Evolutionary conservation across 148 eudicot species (phyloP), one percentile per base, ranked within the genome.

Genomic region (Rhododendron henanense): DNA sequence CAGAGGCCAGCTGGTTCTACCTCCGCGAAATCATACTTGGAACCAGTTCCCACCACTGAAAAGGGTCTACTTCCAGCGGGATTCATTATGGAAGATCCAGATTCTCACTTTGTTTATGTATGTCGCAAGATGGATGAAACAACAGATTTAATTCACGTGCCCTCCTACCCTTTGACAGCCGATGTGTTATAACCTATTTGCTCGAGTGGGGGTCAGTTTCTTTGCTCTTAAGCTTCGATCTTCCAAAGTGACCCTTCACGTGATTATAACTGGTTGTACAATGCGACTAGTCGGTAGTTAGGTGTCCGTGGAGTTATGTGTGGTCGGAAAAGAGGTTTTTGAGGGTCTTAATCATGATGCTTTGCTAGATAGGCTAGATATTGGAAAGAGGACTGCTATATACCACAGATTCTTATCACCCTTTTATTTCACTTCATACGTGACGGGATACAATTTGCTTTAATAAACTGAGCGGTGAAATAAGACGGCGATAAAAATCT

Each of bases 91-190:
- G 95, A 95, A 87, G 99, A 96, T 88, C 98, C 98, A 57, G 98
- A 96, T 85, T 96, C 96, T 55, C 97, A 96, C 87, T 96, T 91
- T 86, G 91, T 96, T 51, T 96, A 96, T 28, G 85, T 96, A 10
- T 96, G 98, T 88, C 90, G 59, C 84, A 96, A 92, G 91, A 71
- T 53, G 80, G 92, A 91, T 21, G 92, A 87, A 16, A 86, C 86
- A 21, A 84, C 84, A 4, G 84, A 81, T 23, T 41, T 86, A 35
- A 71, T 53, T 80, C 31, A 83, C 75, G 55, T 80, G 67, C 83
- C 91, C 45, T 48, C 85, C 44, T 65, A 25, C 84, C 25, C 81
- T 16, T 41, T 87, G 88, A 84, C 87, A 6, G 86, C 71, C 81
- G 81, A 86, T 88, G 69, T 44, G 25, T 83, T 86, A 84, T 85